A percentile compares a stretch with the other conserved stretches of the same genome.
These are phyloP conservation scores for Aspergillus steynii DNA, from an alignment of 495 filamentous ascomycete genomes.

Conservation along the genomic window DNA sequence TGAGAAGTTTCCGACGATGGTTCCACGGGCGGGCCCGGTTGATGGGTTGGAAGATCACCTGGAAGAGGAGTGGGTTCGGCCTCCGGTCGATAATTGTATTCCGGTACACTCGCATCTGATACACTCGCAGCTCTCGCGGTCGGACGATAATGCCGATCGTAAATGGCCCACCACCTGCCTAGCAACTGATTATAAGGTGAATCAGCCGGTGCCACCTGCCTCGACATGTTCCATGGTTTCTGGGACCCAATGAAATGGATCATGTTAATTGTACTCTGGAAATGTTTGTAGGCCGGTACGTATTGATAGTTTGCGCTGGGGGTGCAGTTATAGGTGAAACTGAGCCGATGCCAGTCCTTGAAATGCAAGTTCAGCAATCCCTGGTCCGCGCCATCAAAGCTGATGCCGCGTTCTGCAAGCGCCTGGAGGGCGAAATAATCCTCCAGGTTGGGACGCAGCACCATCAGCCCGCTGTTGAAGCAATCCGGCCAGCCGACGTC, in stretches of 20 bases:
- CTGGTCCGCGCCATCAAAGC: slow-evolving; percentile 97
- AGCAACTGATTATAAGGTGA: slow-evolving; percentile 77
- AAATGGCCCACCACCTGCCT: slow-evolving; percentile 87
- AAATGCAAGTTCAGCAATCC: slow-evolving; percentile 96
- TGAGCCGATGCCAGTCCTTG: slow-evolving; percentile 79
- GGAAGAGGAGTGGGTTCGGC: not conserved
- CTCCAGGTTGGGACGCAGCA: slow-evolving; percentile 78
- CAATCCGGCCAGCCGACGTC: slow-evolving; percentile 98
- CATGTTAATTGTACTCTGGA: slow-evolving; percentile 80
- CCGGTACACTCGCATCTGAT: not conserved
- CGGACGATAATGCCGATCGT: slow-evolving; percentile 76
- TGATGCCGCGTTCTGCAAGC: slow-evolving; percentile 81
- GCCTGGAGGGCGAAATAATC: slow-evolving; percentile 84
- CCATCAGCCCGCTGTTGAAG: slow-evolving; percentile 97
- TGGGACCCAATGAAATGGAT: slow-evolving; percentile 91
- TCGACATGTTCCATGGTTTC: slow-evolving; percentile 83
- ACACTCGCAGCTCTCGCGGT: slow-evolving; percentile 2
- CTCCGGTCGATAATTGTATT: not conserved
- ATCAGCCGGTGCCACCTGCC: slow-evolving; percentile 55
- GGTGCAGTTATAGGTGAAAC: slow-evolving; percentile 96
- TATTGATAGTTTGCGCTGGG: slow-evolving; percentile 94
- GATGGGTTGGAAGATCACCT: not conserved
- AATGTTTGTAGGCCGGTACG: slow-evolving; percentile 90
- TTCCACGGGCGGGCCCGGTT: not conserved
- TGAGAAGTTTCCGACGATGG: not conserved